A percentile compares a stretch with the other conserved stretches of the same genome.
These are phyloP conservation scores for Yamadazyma buinensis DNA, from an alignment of 1,139 yeast species.

Conservation along the genomic window DNA sequence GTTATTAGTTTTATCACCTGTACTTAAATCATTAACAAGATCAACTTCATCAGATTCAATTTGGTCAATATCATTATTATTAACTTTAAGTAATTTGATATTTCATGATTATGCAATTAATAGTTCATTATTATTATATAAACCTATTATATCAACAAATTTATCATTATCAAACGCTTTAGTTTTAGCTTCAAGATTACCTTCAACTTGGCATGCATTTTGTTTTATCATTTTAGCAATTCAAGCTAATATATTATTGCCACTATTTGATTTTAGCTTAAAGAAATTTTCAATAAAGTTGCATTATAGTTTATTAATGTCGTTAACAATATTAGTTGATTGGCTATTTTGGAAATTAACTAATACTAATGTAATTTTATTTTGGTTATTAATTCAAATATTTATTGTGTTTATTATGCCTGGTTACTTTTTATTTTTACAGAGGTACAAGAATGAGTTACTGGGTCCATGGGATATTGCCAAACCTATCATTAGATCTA, in stretches of 20 bases:
- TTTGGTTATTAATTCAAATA: conserved; percentile 50
- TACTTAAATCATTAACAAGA: conserved; percentile 78
- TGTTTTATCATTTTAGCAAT: conserved; percentile 75
- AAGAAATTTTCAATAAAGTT: conserved; percentile 27
- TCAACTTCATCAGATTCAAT: conserved; percentile 93
- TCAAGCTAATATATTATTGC: conserved; percentile 68
- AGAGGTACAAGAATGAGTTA: conserved; percentile 78
- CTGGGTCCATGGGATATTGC: conserved; percentile 97
- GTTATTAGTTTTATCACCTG: conserved; percentile 79
- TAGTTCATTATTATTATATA: conserved; percentile 25
- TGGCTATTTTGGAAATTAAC: conserved; percentile 17
- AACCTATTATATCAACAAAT: conserved; percentile 76
- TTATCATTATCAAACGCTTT: conserved; percentile 82
- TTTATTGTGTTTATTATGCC: conserved; percentile 61
- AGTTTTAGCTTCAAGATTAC: conserved; percentile 80
- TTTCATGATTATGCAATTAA: conserved; percentile 64
- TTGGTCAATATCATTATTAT: conserved; percentile 86
- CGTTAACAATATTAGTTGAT: conserved; percentile 19
- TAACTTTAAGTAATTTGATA: conserved; percentile 62
- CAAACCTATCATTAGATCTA: conserved; percentile 40
- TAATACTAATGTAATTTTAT: conserved; percentile 27
- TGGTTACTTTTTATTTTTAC: conserved; percentile 64
- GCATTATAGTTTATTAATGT: conserved; percentile 31
- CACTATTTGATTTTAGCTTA: conserved; percentile 62
- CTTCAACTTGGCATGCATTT: conserved; percentile 72